A percentile compares a stretch with the other conserved stretches of the same genome.
Evolutionary conservation across 148 eudicot species (phyloP).

Genomic region (Pharnaceum exiguum): DNA sequence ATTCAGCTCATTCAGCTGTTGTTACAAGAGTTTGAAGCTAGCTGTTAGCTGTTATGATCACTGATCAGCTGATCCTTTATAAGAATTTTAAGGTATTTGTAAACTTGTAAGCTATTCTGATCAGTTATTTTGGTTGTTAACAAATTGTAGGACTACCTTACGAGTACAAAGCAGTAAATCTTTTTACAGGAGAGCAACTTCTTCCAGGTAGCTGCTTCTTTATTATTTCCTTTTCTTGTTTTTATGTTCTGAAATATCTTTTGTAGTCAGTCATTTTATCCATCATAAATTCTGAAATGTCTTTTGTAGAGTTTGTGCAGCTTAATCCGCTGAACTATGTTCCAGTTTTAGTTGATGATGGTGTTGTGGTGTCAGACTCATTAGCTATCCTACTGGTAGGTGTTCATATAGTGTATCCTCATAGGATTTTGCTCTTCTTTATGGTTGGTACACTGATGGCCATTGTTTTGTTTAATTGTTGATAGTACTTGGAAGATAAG

Average conservation of each 20-base stretch:
- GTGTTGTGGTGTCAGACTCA: conserved; percentile 50
- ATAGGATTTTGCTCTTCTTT: neutral
- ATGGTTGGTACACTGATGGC: neutral
- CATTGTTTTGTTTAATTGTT: conserved; percentile 1
- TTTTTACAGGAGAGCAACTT: conserved; percentile 36
- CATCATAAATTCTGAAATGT: neutral
- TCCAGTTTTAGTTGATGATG: conserved; percentile 58
- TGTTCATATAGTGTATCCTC: neutral
- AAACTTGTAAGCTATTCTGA: neutral
- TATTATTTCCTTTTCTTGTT: neutral
- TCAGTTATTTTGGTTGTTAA: neutral
- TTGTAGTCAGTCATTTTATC: neutral
- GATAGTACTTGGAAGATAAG: conserved; percentile 62
- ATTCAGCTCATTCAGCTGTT: neutral
- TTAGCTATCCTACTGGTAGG: conserved; percentile 61
- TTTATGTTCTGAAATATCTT: neutral
- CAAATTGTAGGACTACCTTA: conserved; percentile 28
- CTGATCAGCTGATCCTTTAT: too few relatives aligned
- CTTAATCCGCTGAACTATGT: conserved; percentile 56
- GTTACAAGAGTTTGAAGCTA: too few relatives aligned
- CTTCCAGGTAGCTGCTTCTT: conserved; percentile 27
- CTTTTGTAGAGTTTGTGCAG: conserved; percentile 48
- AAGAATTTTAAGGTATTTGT: neutral
- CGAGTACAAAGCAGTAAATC: conserved; percentile 40
- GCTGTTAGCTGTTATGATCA: too few relatives aligned